phyloP scores from a whole-genome alignment of 2,329 filamentous ascomycete species.

The Calonectria pauciramosa region DNA sequence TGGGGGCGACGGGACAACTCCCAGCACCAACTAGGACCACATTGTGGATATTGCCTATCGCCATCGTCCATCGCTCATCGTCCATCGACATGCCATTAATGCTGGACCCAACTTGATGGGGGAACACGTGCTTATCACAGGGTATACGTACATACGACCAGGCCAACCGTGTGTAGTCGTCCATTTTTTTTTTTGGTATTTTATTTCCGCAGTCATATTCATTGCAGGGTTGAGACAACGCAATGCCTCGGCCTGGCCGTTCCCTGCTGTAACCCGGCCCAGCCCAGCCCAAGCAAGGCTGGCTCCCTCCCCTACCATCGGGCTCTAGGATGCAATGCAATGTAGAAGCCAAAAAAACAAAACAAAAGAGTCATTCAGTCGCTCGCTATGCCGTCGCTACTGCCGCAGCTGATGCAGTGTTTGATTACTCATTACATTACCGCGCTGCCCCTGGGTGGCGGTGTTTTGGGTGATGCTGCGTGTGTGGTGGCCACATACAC shows the following conservation, averaged over 20 bases:
- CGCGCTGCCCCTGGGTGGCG: constrained; percentile 28
- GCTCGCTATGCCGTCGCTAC: constrained; percentile 5
- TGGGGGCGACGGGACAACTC: constrained; percentile 11
- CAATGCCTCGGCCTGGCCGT: constrained; percentile 23
- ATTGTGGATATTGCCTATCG: constrained; percentile 25
- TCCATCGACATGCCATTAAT: constrained; percentile 28
- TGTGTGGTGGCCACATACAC: constrained; percentile 33
- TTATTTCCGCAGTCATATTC: constrained; percentile 7
- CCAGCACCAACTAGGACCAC: constrained; percentile 16
- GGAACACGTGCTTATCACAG: constrained; percentile 25
- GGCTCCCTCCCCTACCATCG: background rate
- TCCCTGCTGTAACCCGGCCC: constrained; percentile 8
- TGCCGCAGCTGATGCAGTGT: constrained; percentile 32
- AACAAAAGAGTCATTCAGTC: constrained; percentile 6
- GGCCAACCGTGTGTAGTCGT: background rate
- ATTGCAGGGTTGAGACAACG: constrained; percentile 20
- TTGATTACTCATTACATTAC: constrained; percentile 23
- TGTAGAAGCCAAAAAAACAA: constrained; percentile 6
- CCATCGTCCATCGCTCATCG: constrained; percentile 27
- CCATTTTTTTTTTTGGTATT: background rate
- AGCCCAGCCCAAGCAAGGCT: constrained; percentile 11
- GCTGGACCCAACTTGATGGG: constrained; percentile 23
- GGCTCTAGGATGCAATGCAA: constrained; percentile 12
- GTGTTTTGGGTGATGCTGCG: constrained; percentile 20
- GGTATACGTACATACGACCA: background rate